Percentiles rank a stretch among this genome's conserved stretches.
phyloP scores from a whole-genome alignment of 2,329 filamentous ascomycete genomes.

The Didymellaceae sp. region DNA sequence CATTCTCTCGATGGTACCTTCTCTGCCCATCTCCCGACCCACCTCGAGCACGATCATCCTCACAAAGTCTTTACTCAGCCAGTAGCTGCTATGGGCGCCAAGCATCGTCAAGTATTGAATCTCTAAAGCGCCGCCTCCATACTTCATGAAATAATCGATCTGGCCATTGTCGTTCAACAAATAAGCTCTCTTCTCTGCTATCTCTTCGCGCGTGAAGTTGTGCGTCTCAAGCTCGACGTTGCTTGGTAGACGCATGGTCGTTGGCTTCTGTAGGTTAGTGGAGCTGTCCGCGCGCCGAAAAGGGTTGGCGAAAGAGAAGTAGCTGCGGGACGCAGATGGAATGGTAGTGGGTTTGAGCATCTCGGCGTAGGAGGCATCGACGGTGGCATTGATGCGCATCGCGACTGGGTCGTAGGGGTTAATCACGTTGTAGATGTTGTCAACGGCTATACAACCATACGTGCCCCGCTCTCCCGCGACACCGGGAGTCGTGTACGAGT shows the following conservation, averaged over 20 bases:
- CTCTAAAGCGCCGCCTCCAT: slow-evolving; percentile 84
- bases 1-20: slow-evolving; percentile 61
- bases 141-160: slow-evolving; percentile 86
- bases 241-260: slow-evolving; percentile 51
- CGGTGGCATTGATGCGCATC: slow-evolving; percentile 88
- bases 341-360: slow-evolving; percentile 79
- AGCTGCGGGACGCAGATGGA: slow-evolving; percentile 69
- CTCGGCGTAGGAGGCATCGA: slow-evolving; percentile 80
- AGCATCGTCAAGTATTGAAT: slow-evolving; percentile 98
- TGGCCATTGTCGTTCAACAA: slow-evolving; percentile 96
- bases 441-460: slow-evolving; percentile 90
- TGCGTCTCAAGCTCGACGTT: slow-evolving; percentile 91
- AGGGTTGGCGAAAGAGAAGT: slow-evolving; percentile 51
- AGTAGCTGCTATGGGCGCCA: slow-evolving; percentile 93
- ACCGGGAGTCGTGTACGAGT: slow-evolving; percentile 58
- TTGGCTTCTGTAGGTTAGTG: slow-evolving; percentile 34
- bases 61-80: slow-evolving; percentile 87
- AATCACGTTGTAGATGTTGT: slow-evolving; percentile 96
- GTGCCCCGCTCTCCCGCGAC: slow-evolving; percentile 79
- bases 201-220: slow-evolving; percentile 89
- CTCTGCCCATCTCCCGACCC: slow-evolving; percentile 73
- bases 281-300: slow-evolving; percentile 45
- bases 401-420: slow-evolving; percentile 80
- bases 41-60: slow-evolving; percentile 88
- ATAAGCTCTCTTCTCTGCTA: slow-evolving; percentile 86